Conservation (phyloP, 2,329 filamentous ascomycete species). For the Epicoccum sorghinum region DNA sequence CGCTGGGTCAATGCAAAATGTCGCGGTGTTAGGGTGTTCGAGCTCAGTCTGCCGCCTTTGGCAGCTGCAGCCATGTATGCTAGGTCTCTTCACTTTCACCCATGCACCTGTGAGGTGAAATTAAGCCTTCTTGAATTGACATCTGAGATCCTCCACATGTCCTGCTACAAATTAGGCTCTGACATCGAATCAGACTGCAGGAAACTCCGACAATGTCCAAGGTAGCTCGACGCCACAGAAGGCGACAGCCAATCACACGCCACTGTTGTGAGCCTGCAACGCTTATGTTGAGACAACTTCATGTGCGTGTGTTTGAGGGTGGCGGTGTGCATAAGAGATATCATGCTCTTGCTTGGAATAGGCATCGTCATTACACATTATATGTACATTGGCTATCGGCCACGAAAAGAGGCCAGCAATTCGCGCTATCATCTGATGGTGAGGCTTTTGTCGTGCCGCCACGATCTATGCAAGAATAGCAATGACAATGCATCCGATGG, state of each 20-base stretch:
- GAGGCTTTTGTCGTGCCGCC: too few relatives aligned
- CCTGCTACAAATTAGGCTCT: conserved; percentile 9
- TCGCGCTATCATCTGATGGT: too few relatives aligned
- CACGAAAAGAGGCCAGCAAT: not conserved
- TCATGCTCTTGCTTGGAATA: too few relatives aligned
- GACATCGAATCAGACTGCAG: conserved; percentile 26
- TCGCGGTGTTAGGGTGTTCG: conserved; percentile 35
- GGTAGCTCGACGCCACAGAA: conserved; percentile 24
- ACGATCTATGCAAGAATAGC: too few relatives aligned
- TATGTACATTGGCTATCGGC: not conserved
- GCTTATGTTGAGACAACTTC: not conserved
- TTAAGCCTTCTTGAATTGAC: conserved; percentile 23
- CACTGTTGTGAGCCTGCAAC: not conserved
- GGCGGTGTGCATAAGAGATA: too few relatives aligned
- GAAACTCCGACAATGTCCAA: conserved; percentile 20
- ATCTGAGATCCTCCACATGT: conserved; percentile 10
- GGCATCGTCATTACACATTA: conserved; percentile 4
- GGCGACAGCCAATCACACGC: conserved; percentile 23
- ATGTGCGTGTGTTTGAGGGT: not conserved
- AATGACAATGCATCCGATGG: not conserved
- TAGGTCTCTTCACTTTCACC: conserved; percentile 15
- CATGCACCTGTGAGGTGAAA: conserved; percentile 16
- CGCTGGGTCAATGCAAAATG: conserved; percentile 34
- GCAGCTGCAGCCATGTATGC: conserved; percentile 7
- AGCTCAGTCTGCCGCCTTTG: conserved; percentile 31